phyloP scores from a whole-genome alignment of 805 yeast genomes.

The Tetrapisispora taiwanensis region DNA sequence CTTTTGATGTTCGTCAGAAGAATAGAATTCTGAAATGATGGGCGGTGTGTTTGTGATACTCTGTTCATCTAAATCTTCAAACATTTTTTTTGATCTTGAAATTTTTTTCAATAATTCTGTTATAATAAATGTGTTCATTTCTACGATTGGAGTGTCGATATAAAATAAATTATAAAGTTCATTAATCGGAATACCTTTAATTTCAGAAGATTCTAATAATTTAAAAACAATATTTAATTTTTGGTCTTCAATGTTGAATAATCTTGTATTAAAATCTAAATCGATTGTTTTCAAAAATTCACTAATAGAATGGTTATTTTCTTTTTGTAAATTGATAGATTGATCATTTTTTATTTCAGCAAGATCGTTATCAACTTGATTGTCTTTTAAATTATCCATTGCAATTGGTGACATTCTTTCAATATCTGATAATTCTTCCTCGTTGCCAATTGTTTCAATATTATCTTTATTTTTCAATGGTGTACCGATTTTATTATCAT shows the following conservation, averaged over 20 bases:
- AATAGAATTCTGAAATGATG: slow-evolving; percentile 40
- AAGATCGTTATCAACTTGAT: background rate
- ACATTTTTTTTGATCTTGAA: slow-evolving; percentile 37
- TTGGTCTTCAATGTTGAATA: background rate
- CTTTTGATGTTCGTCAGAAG: slow-evolving; percentile 31
- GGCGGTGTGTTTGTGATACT: slow-evolving; percentile 38
- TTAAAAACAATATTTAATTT: background rate
- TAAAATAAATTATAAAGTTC: slow-evolving; percentile 15
- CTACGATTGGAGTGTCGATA: slow-evolving; percentile 25
- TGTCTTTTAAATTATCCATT: background rate
- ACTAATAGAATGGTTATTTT: background rate
- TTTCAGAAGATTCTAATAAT: background rate
- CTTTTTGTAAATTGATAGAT: background rate
- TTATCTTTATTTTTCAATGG: background rate
- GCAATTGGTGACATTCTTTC: slow-evolving; percentile 5
- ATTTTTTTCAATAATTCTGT: slow-evolving; percentile 44
- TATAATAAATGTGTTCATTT: slow-evolving; percentile 44
- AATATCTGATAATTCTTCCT: slow-evolving; percentile 2
- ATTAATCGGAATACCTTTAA: slow-evolving; percentile 6
- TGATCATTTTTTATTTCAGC: background rate
- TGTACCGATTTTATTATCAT: background rate
- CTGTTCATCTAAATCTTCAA: slow-evolving; percentile 39
- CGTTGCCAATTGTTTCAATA: background rate
- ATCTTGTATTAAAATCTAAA: background rate
- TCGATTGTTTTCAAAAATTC: background rate